Conservation (phyloP, 176 grass and related monocot genomes). For the Otatea glauca region DNA sequence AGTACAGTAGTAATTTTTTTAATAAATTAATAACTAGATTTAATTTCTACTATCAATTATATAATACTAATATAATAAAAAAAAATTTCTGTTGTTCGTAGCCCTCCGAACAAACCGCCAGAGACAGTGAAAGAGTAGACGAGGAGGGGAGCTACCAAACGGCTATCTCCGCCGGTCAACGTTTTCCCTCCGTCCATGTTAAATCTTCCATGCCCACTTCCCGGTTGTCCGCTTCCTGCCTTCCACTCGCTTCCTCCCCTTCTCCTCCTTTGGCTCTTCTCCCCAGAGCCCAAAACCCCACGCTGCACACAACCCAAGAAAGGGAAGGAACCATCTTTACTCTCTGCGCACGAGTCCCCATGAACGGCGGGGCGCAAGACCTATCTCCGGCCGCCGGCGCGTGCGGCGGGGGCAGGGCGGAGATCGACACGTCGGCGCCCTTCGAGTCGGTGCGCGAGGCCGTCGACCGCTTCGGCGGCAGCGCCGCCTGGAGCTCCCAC, state of each 20-base stretch:
- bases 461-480: constrained; percentile 82
- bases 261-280: constrained; percentile 31
- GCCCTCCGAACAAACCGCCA: too few species aligned
- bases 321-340: neutral
- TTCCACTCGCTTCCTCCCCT: neutral
- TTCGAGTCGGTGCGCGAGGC: constrained; percentile 88
- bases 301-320: constrained; percentile 37
- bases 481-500: constrained; percentile 75
- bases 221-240: neutral
- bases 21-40: too few species aligned
- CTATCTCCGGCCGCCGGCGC: neutral
- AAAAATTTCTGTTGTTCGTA: too few species aligned
- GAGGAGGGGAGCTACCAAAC: neutral
- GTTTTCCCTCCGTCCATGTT: neutral
- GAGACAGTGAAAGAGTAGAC: too few species aligned
- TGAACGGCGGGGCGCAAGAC: constrained; percentile 19
- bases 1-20: too few species aligned
- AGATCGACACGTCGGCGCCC: constrained; percentile 88
- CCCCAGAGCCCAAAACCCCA: constrained; percentile 11
- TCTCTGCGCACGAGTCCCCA: constrained; percentile 12
- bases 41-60: too few species aligned
- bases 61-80: too few species aligned
- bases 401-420: constrained; percentile 48
- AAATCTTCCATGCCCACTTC: neutral
- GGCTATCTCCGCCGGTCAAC: neutral